Conservation (phyloP, 371 early-diverging fungal species). For the Apophysomyces trapeziformis region DNA sequence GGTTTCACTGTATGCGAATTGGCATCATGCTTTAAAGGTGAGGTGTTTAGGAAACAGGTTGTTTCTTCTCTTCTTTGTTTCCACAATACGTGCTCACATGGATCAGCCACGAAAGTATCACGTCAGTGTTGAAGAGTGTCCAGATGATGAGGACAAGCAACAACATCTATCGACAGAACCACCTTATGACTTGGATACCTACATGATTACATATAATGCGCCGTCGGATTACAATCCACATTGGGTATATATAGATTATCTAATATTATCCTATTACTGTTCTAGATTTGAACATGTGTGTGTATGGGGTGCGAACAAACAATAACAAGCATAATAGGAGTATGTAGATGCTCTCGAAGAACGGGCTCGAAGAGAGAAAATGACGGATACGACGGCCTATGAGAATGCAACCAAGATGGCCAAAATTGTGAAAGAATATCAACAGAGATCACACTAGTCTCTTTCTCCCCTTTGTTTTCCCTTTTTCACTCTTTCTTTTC, state of each 20-base stretch:
- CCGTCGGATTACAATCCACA: slow-evolving; percentile 4
- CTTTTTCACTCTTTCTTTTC: neutral
- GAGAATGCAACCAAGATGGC: slow-evolving; percentile 2
- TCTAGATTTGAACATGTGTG: neutral
- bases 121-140: slow-evolving; percentile 7
- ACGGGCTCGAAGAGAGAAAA: neutral
- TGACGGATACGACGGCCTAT: neutral
- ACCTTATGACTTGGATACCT: slow-evolving; percentile 6
- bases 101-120: slow-evolving; percentile 1
- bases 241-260: neutral
- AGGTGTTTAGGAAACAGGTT: neutral
- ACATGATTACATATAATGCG: neutral
- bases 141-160: neutral
- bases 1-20: too few relatives aligned
- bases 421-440: slow-evolving; percentile 2
- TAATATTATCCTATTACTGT: neutral
- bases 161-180: slow-evolving; percentile 1
- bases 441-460: neutral
- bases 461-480: neutral
- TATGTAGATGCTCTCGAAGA: slow-evolving; percentile 1
- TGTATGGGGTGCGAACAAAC: neutral
- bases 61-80: neutral
- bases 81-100: neutral
- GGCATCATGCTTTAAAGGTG: too few relatives aligned
- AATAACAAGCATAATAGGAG: neutral